Conservation (phyloP, 1,284 basidiomycete genomes). For the Tylopilus sp. region DNA sequence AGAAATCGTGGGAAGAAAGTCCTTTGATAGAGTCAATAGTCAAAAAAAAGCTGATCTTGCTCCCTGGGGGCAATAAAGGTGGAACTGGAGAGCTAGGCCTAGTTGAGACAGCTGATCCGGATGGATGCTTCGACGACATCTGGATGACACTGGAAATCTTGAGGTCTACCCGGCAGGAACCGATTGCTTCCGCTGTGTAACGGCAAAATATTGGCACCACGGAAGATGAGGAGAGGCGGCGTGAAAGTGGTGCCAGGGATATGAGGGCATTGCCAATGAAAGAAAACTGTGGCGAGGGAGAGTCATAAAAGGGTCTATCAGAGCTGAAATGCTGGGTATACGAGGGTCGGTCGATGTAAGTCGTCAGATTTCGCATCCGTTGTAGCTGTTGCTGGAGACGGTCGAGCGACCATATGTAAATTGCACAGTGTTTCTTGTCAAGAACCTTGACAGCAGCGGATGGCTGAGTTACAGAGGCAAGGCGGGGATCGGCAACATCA, state of each 20-base stretch:
- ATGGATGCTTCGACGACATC: constrained; percentile 52
- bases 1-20: constrained; percentile 82
- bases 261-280: constrained; percentile 88
- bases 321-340: constrained; percentile 92
- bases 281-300: constrained; percentile 80
- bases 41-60: constrained; percentile 78
- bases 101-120: constrained; percentile 60
- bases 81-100: constrained; percentile 67
- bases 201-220: constrained; percentile 86
- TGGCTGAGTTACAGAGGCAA: constrained; percentile 71
- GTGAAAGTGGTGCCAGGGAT: constrained; percentile 78
- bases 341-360: constrained; percentile 89
- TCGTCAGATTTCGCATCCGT: constrained; percentile 91
- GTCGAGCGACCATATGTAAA: constrained; percentile 89
- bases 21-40: constrained; percentile 85
- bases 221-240: constrained; percentile 71
- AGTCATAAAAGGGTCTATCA: constrained; percentile 90
- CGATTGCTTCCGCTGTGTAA: constrained; percentile 90
- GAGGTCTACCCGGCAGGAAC: constrained; percentile 83
- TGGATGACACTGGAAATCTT: constrained; percentile 72
- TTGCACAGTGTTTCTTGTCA: constrained; percentile 79
- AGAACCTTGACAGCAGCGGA: constrained; percentile 89
- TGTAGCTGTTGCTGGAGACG: constrained; percentile 85
- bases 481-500: constrained; percentile 79
- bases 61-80: constrained; percentile 61